A percentile compares a stretch with the other conserved stretches of the same genome.
These are phyloP conservation scores for Sporothrix luriei DNA, from an alignment of 2,329 filamentous ascomycete species.

Conservation along the genomic window DNA sequence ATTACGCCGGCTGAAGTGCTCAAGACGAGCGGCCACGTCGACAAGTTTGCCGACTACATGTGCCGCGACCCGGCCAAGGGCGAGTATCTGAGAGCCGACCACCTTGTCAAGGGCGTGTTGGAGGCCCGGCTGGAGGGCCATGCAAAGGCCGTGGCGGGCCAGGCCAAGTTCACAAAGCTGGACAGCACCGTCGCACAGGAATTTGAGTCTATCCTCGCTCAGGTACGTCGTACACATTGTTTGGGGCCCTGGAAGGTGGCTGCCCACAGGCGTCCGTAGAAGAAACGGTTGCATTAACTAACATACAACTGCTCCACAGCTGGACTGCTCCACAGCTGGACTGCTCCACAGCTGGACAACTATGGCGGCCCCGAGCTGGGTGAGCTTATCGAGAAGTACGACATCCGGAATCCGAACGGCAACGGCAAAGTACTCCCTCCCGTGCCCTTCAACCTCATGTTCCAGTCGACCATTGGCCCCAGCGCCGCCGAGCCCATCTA, in stretches of 20 bases:
- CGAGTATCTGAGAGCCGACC: constrained; percentile 93
- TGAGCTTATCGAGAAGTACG: constrained; percentile 83
- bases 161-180: constrained; percentile 61
- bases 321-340: too few species aligned
- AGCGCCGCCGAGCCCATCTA: constrained; percentile 84
- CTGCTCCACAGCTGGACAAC: constrained; percentile 70
- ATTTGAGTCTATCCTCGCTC: constrained; percentile 87
- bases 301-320: constrained; percentile 42
- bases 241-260: too few species aligned
- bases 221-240: constrained; percentile 39
- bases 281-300: too few species aligned
- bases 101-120: constrained; percentile 92
- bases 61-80: constrained; percentile 98
- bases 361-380: constrained; percentile 85
- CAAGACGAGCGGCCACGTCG: constrained; percentile 94
- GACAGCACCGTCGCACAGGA: constrained; percentile 83
- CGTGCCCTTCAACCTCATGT: constrained; percentile 97
- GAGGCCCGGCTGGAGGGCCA: constrained; percentile 79
- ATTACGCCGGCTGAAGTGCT: constrained; percentile 90
- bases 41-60: constrained; percentile 99
- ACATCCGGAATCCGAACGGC: constrained; percentile 85
- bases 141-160: too few species aligned
- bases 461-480: constrained; percentile 87
- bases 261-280: too few species aligned
- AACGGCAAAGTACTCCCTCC: constrained; percentile 76